Conservation (phyloP, 2,329 filamentous ascomycete genomes). For the Alternaria triticina region DNA sequence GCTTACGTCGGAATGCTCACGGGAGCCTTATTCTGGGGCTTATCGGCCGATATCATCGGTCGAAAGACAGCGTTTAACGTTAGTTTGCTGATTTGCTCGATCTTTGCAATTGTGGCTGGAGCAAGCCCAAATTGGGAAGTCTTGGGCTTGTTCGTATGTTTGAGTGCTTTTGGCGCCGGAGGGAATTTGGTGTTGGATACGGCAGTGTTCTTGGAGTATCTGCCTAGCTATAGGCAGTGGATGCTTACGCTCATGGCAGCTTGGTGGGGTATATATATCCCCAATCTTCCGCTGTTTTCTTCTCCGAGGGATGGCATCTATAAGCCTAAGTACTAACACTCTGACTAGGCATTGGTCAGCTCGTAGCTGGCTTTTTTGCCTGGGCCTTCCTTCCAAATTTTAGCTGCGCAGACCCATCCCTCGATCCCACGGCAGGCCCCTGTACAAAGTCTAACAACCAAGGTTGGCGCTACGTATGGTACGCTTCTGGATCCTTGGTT, state of each 20-base stretch:
- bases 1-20: conserved; percentile 64
- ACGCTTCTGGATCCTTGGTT: conserved; percentile 60
- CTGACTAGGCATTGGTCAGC: conserved; percentile 54
- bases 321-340: background rate
- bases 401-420: conserved; percentile 51
- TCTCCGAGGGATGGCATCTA: background rate
- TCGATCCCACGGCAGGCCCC: conserved; percentile 46
- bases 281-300: background rate
- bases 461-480: conserved; percentile 66
- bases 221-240: conserved; percentile 67
- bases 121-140: conserved; percentile 70
- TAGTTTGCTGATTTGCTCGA: conserved; percentile 67
- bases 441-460: conserved; percentile 61
- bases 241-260: conserved; percentile 67
- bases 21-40: conserved; percentile 72
- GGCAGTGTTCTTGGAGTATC: conserved; percentile 64
- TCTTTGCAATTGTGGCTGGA: conserved; percentile 69
- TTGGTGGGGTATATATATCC: conserved; percentile 56
- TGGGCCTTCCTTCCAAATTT: conserved; percentile 61
- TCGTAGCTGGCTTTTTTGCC: conserved; percentile 60
- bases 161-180: conserved; percentile 69
- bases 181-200: conserved; percentile 70
- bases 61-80: conserved; percentile 72
- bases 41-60: conserved; percentile 71
- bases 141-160: conserved; percentile 67